Conservation (phyloP, 805 yeast genomes). For the Nakazawaea holstii region DNA sequence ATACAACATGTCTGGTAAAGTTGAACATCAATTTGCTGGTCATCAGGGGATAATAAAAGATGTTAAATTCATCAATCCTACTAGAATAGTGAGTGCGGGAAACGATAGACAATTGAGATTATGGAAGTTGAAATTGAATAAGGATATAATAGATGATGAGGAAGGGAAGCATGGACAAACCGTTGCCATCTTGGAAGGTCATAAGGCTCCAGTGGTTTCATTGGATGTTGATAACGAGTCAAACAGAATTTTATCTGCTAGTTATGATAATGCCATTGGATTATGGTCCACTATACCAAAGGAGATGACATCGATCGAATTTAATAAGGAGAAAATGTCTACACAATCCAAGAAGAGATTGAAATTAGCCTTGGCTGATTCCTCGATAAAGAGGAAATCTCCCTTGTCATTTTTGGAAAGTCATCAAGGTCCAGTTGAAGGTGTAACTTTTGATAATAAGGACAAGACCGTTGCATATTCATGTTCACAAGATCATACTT, state of each 20-base stretch:
- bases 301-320: conserved; percentile 65
- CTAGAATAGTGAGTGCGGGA: conserved; percentile 79
- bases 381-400: conserved; percentile 72
- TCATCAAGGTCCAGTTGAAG: conserved; percentile 86
- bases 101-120: conserved; percentile 83
- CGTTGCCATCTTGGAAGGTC: conserved; percentile 83
- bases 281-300: conserved; percentile 86
- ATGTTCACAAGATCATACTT: conserved; percentile 91
- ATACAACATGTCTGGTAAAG: conserved; percentile 76
- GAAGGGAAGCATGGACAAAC: conserved; percentile 57
- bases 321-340: conserved; percentile 42
- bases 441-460: conserved; percentile 62
- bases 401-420: conserved; percentile 77
- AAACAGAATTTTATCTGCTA: conserved; percentile 73
- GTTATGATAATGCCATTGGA: conserved; percentile 75
- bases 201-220: conserved; percentile 79
- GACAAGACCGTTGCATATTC: conserved; percentile 87
- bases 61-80: conserved; percentile 72
- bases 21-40: conserved; percentile 76
- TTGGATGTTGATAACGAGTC: conserved; percentile 52
- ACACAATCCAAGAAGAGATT: conserved; percentile 87
- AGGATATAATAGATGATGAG: conserved; percentile 31
- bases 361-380: conserved; percentile 71
- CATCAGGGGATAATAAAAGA: conserved; percentile 84
- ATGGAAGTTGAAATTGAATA: conserved; percentile 63